These are phyloP conservation scores for Pichia phayaonensis DNA, from an alignment of 805 yeast species.

Conservation along the genomic window DNA sequence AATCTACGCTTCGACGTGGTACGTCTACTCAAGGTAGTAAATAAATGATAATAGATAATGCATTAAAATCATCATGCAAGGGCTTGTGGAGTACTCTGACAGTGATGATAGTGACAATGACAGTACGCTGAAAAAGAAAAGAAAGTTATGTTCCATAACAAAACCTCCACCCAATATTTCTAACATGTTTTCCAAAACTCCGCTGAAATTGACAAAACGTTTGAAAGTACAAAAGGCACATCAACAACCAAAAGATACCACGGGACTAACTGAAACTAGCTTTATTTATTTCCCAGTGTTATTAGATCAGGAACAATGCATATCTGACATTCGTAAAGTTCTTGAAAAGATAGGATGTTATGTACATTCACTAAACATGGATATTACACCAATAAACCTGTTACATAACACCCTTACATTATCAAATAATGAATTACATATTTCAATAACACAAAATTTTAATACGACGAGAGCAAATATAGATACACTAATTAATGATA, in stretches of 20 bases:
- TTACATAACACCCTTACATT: neutral
- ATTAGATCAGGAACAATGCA: neutral
- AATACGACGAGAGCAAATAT: neutral
- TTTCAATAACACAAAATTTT: neutral
- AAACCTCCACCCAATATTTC: neutral
- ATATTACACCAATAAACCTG: neutral
- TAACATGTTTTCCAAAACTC: conserved; percentile 1
- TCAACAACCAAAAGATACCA: neutral
- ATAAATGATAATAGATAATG: too few relatives aligned
- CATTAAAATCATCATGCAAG: neutral
- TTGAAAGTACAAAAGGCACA: neutral
- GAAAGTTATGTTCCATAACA: neutral
- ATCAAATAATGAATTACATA: neutral
- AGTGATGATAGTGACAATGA: neutral
- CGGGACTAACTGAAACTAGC: neutral
- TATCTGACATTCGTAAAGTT: neutral
- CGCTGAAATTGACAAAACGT: neutral
- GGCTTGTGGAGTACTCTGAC: neutral
- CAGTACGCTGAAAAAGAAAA: too few relatives aligned
- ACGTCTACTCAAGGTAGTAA: too few relatives aligned
- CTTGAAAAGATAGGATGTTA: neutral
- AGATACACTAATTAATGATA: neutral
- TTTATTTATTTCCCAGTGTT: neutral
- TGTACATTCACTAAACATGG: neutral
- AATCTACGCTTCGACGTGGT: too few relatives aligned